Base-by-base conservation (phyloP, 2,329 filamentous ascomycete species). In the Knufia fluminis region DNA sequence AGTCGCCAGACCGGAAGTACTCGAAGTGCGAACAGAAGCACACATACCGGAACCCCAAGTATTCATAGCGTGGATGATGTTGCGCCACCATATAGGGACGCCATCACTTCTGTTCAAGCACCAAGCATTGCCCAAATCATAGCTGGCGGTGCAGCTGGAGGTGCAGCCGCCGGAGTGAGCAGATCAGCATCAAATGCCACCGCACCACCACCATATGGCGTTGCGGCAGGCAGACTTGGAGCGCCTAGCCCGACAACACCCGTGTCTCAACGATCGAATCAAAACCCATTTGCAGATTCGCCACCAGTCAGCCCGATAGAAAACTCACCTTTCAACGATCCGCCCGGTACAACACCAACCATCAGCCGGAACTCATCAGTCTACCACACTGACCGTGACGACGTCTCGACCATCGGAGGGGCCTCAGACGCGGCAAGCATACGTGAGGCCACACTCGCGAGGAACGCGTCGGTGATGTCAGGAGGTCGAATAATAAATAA, bases 41-140 rank as follows among this genome's bases (percentile, higher is more conserved):
- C 33, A 17, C 52, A 52, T 48, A 54, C 49, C 23, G 45, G 26
- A 8, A 48, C 54, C 31, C 52, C 54, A 9, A 58, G 56, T 48
- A 24, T 58, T 28, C 57, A 57, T 50, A 57, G 54, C 40, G 51
- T 59, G 16, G 50, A 52, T 31, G 57, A 58, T 32, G 57, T 59
- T 16, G 57, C 57, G 35, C 57, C 57, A 17, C 57, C 57, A 4
- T 59, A 59, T 38, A 53, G 57, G 46, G 57, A 59, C 38, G 54
- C 54, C 17, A 49, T 59, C 4, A 52, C 51, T 28, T n/a, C 31
- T 31, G 44, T 32, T 9, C 44, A 47, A 20, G 31, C 44, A 22
- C 35, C 35, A 10, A 44, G 22, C 16, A 44, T 44, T 16, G 26
- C 22, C 14, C 24, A 26, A 47, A 9, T 49, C n/a, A 23, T 32